Conservation (phyloP, 345 rosid species). For the Heritiera fomes region DNA sequence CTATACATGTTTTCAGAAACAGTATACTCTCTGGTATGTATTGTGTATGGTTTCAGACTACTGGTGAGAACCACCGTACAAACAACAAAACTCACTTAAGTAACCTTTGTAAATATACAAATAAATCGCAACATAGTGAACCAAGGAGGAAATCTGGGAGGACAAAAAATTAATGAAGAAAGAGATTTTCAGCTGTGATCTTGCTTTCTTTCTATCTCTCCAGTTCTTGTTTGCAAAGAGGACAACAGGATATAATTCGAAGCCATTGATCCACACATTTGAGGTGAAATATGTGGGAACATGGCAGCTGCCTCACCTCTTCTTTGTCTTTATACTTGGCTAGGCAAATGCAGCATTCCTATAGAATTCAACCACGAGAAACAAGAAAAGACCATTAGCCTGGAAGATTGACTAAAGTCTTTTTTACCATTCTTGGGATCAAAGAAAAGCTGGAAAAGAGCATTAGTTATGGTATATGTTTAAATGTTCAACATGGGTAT, state of each 20-base stretch:
- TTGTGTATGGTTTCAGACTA: constrained; percentile 18
- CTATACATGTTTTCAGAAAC: constrained; percentile 14
- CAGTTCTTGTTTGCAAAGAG: constrained; percentile 89
- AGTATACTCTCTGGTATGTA: background rate
- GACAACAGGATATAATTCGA: constrained; percentile 89
- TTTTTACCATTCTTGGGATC: background rate
- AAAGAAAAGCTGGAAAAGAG: background rate
- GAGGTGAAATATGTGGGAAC: constrained; percentile 87
- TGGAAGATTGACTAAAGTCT: no score
- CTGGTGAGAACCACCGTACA: constrained; percentile 44
- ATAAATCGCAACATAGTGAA: constrained; percentile 23
- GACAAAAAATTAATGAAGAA: background rate
- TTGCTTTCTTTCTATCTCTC: constrained; percentile 45
- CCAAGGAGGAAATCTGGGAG: background rate
- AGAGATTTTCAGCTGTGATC: background rate
- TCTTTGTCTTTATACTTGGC: constrained; percentile 84
- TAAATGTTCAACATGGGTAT: background rate
- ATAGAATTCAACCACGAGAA: constrained; percentile 23
- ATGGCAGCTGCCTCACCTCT: constrained; percentile 84
- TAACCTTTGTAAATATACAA: constrained; percentile 30
- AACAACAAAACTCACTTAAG: constrained; percentile 43
- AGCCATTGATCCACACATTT: constrained; percentile 99
- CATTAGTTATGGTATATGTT: background rate
- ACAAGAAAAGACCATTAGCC: background rate
- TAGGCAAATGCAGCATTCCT: constrained; percentile 96